Base-by-base conservation (phyloP, 805 yeast species). In the Zygosaccharomyces kombuchaensis region DNA sequence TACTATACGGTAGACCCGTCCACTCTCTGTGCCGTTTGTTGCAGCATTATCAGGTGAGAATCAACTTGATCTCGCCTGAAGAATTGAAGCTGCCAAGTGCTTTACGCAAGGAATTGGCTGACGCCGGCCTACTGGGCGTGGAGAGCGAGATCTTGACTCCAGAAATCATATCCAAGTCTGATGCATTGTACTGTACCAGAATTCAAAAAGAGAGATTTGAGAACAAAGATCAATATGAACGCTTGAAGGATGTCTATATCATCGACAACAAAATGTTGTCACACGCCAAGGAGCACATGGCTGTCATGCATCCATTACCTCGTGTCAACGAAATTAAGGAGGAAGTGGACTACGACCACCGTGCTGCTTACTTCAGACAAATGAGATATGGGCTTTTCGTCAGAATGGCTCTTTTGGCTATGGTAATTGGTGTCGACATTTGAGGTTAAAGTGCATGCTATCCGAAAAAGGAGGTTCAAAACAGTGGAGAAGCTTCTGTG, bases 301-400 rank as follows among this genome's bases (percentile, higher is more conserved):
- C 96, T 69, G 85, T 93, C 54, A 84, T 93, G 96, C 99, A 93
- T 68, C 99, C 99, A 67, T 80, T 93, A 60, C 99, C 99, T 66
- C 86, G 99, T 71, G 90, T 88, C 55, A 84, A 81, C 61, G 99
- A 93, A 73, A 91, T 93, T 59, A 86, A 86, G 63, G 98, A 90
- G 72, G 99, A 93, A 74, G 98, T 93, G 62, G 99, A 93, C 69
- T 93, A 91, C 65, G 99, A 93, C 71, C 97, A 91, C 70, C 86
- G 99, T 70, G 98, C 99, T 55, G 98, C 99, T 48, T 93, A 93
- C 75, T 93, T 93, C 78, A 86, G 99, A 80, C 98, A 93, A 76
- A 93, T 93, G 99, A 85, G 95, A 70, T 91, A 93, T 66, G 99
- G 99, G 51, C 76, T 93, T 67, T 93, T 84, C 65, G 96, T 95